A percentile compares a stretch with the other conserved stretches of the same genome.
These are phyloP conservation scores for Aspergillus incahuasiensis DNA, from an alignment of 495 filamentous ascomycete species.

Conservation along the genomic window DNA sequence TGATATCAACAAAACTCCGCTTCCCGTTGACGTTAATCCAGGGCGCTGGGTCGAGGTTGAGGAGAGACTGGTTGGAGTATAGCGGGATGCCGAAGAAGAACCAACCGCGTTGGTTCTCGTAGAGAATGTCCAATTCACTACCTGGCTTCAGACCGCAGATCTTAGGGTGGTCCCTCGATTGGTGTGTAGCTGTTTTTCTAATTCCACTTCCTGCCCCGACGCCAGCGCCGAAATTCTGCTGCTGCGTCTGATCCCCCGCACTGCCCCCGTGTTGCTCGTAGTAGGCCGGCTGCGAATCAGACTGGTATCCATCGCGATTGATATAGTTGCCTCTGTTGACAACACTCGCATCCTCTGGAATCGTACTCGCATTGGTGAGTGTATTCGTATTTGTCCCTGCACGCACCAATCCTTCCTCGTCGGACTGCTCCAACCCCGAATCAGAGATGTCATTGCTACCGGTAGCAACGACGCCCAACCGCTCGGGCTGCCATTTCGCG, in stretches of 20 bases:
- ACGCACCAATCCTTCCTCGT: neutral
- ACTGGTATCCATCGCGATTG: neutral
- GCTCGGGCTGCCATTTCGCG: conserved; percentile 56
- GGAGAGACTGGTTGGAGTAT: conserved; percentile 80
- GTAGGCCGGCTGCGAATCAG: neutral
- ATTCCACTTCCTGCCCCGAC: neutral
- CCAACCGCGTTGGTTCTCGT: conserved; percentile 84
- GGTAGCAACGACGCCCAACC: conserved; percentile 30
- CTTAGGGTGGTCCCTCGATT: conserved; percentile 2
- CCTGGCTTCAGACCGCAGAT: conserved; percentile 17
- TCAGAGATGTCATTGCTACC: conserved; percentile 17
- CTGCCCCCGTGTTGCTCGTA: neutral
- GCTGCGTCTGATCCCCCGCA: neutral
- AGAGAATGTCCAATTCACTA: conserved; percentile 77
- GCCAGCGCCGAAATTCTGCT: conserved; percentile 7
- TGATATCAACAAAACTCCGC: conserved; percentile 76
- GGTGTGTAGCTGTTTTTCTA: conserved; percentile 6
- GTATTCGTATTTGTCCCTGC: conserved; percentile 21
- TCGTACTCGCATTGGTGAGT: conserved; percentile 7
- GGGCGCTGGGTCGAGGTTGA: conserved; percentile 76
- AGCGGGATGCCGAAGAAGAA: conserved; percentile 87
- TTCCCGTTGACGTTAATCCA: conserved; percentile 78
- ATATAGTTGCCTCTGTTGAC: neutral
- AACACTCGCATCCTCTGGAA: neutral
- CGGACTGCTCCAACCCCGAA: conserved; percentile 16